Evolutionary conservation across 2,329 filamentous ascomycete species (phyloP).

Genomic region (Aspergillus viridinutans): DNA sequence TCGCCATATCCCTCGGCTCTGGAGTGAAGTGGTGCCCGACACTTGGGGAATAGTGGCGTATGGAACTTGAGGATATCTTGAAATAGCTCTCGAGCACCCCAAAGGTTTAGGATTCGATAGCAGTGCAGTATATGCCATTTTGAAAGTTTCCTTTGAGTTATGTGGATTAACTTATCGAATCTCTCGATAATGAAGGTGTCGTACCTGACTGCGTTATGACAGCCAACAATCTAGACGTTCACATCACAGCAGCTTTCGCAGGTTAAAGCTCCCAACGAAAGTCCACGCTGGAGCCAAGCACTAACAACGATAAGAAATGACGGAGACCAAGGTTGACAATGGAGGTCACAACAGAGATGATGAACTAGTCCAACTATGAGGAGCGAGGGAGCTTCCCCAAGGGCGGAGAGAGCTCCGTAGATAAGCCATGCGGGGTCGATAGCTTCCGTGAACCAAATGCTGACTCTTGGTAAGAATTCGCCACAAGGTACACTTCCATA

Average conservation of each 20-base stretch:
- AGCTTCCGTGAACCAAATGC: background rate
- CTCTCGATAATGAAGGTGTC: background rate
- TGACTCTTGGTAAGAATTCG: background rate
- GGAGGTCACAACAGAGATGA: background rate
- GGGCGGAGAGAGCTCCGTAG: background rate
- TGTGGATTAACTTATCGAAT: background rate
- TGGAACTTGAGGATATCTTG: background rate
- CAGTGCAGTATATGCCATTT: background rate
- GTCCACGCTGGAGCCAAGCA: background rate
- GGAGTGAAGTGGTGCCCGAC: background rate
- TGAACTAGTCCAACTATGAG: background rate
- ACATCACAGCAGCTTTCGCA: background rate
- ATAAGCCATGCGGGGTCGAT: background rate
- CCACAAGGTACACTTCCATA: background rate
- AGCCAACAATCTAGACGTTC: background rate
- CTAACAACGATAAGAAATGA: background rate
- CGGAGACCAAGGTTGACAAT: background rate
- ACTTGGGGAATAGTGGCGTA: background rate
- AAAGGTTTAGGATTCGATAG: background rate
- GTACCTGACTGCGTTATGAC: background rate
- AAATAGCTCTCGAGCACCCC: background rate
- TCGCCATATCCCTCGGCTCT: conserved; percentile 9
- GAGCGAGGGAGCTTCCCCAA: background rate
- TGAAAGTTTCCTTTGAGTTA: background rate
- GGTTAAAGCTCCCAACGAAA: no score